Evolutionary conservation across 1,139 yeast species (phyloP).

Genomic region (Kodamaea ohmeri): DNA sequence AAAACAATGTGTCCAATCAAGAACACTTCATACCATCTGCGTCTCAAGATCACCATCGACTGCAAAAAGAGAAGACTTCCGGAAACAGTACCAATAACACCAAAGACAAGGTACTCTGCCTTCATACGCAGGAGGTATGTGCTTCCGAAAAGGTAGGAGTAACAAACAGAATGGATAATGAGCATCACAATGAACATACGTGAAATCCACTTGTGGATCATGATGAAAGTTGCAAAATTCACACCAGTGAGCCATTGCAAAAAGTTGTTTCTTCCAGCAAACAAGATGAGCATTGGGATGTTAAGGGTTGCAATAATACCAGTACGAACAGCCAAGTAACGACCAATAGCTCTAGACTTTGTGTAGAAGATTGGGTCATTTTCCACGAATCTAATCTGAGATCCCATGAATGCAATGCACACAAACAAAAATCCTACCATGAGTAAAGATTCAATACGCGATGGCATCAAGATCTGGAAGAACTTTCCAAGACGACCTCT

Average conservation of each 20-base stretch:
- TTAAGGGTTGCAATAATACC: constrained; percentile 31
- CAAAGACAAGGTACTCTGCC: constrained; percentile 29
- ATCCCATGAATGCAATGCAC: constrained; percentile 14
- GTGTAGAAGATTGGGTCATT: constrained; percentile 26
- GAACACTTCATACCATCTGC: constrained; percentile 44
- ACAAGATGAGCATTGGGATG: constrained; percentile 36
- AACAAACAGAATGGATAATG: constrained; percentile 40
- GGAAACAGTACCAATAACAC: constrained; percentile 30
- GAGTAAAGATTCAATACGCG: constrained; percentile 19
- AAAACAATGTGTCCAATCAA: constrained; percentile 38
- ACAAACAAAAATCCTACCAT: constrained; percentile 15
- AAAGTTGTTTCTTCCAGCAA: constrained; percentile 46
- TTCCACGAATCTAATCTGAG: constrained; percentile 19
- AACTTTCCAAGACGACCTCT: constrained; percentile 2
- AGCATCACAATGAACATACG: constrained; percentile 30
- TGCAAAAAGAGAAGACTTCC: constrained; percentile 35
- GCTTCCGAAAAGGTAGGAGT: constrained; percentile 20
- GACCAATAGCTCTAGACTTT: constrained; percentile 20
- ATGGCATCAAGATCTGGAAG: constrained; percentile 15
- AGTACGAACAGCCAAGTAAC: constrained; percentile 32
- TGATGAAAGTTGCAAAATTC: constrained; percentile 35
- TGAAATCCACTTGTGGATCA: constrained; percentile 40
- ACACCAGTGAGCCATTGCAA: constrained; percentile 42
- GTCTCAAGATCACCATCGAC: constrained; percentile 39
- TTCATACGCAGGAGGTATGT: constrained; percentile 17